Conservation (phyloP, 2,329 filamentous ascomycete genomes). For the Dothistroma septosporum region DNA sequence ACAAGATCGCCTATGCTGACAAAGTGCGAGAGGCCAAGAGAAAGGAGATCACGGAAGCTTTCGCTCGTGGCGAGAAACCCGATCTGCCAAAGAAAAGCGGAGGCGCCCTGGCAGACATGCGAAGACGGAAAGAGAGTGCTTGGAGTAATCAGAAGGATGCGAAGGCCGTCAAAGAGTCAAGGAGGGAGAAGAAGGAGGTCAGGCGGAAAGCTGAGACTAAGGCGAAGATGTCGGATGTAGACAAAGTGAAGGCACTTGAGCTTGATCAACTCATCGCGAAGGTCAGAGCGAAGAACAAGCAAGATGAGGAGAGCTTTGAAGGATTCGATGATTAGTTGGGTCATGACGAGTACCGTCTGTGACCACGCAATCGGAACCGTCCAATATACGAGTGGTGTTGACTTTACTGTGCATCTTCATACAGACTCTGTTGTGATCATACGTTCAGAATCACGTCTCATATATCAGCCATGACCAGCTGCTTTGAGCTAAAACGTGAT, state of each 20-base stretch:
- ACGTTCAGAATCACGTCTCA: neutral
- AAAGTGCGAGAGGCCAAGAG: conserved; percentile 43
- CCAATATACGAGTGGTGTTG: no score
- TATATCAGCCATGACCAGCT: neutral
- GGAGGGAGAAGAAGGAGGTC: conserved; percentile 35
- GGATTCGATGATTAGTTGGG: conserved; percentile 16
- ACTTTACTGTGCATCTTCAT: neutral
- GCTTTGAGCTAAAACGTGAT: neutral
- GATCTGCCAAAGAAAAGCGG: conserved; percentile 27
- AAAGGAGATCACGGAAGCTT: conserved; percentile 33
- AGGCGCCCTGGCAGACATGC: conserved; percentile 27
- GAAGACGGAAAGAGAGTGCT: conserved; percentile 33
- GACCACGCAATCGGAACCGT: no score
- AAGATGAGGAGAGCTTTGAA: conserved; percentile 25
- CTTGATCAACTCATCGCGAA: conserved; percentile 33
- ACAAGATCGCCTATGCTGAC: conserved; percentile 43
- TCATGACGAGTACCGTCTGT: neutral
- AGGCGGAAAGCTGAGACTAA: conserved; percentile 31
- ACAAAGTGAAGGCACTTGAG: conserved; percentile 31
- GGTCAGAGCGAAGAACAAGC: conserved; percentile 29
- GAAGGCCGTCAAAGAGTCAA: conserved; percentile 31
- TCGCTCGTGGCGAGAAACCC: conserved; percentile 27
- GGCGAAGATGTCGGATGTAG: conserved; percentile 30
- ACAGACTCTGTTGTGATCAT: neutral
- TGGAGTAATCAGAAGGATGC: conserved; percentile 38